Evolutionary conservation across 139 green algal genomes (phyloP), one percentile per base, ranked within the genome.

Genomic region (Coelastrella sp.): DNA sequence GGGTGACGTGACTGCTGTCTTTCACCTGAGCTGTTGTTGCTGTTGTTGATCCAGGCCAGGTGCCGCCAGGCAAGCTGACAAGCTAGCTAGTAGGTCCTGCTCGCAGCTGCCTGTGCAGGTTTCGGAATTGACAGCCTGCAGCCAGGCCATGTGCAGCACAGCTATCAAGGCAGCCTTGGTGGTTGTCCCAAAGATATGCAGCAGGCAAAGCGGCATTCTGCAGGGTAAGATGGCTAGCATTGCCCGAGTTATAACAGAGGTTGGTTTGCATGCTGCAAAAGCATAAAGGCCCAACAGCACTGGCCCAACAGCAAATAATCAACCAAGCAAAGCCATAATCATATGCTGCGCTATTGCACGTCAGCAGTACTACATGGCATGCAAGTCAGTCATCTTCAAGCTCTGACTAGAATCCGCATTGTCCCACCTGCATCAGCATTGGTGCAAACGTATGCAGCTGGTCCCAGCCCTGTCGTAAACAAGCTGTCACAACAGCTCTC

Each of bases 1-100:
- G 32, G 32, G 32, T 47, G 32, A 47, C 32, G 32, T 47, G 32
- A 47, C 32, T 47, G 32, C 32, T 47, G 32, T 47, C 32, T 47
- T 71, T 13, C 54, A 88, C 83, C 83, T 88, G 19, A 88, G 83
- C 54, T 88, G 19, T 54, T 88, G 83, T 73, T 80, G 68, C 54
- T 88, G 54, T 17, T 80, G 68, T 17, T 80, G 58, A 13, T 54
- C 7, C 19, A 73, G 54, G 13, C 83, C 83, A 23, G 68, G 19
- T 59, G 83, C 83, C 6, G 83, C 83, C 17, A 88, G 68, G 68
- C 68, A 80, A 19, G 13, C 68, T 58, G 83, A 59, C 47, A 91
- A 61, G 16, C 60, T 77, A 2, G 73, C 84, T 13, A 89, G 64
- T 65, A 90, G 83, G 22, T 82, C 64, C 61, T 65, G 81, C 56